phyloP scores from a whole-genome alignment of 139 green algal species.

The Edaphochlamys debaryana region DNA sequence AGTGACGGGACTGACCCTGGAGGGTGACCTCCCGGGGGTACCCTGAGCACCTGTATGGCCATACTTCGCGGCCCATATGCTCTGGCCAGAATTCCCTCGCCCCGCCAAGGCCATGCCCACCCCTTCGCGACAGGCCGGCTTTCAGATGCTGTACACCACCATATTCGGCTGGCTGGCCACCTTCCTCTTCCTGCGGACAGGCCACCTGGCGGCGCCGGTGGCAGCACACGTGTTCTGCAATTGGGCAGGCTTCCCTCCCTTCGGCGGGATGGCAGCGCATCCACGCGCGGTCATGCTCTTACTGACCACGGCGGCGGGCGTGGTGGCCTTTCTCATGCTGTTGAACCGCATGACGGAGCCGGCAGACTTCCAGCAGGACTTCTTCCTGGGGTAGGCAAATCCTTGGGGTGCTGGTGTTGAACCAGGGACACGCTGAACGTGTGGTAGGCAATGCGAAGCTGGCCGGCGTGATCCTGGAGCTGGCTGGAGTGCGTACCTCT shows the following conservation, averaged over 20 bases:
- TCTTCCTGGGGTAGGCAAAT: not conserved
- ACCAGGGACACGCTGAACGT: too few species aligned
- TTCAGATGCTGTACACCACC: constrained; percentile 78
- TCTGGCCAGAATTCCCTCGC: too few species aligned
- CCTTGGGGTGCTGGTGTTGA: too few species aligned
- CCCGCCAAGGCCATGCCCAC: too few species aligned
- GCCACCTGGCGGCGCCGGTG: constrained; percentile 55
- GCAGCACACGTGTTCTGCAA: constrained; percentile 82
- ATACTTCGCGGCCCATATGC: too few species aligned
- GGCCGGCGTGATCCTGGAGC: too few species aligned
- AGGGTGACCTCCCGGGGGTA: too few species aligned
- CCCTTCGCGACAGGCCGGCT: too few species aligned
- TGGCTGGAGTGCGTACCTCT: too few species aligned
- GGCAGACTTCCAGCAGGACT: not conserved
- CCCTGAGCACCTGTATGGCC: too few species aligned
- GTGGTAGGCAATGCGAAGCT: too few species aligned
- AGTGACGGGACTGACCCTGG: not conserved
- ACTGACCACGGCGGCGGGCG: constrained; percentile 2
- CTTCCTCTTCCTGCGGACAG: constrained; percentile 68
- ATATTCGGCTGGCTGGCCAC: constrained; percentile 82
- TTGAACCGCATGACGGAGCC: constrained; percentile 18
- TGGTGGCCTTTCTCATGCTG: constrained; percentile 6
- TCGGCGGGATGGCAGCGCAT: constrained; percentile 49
- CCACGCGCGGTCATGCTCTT: not conserved
- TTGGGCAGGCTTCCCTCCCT: constrained; percentile 73